Base-by-base conservation (phyloP, 2,329 filamentous ascomycete genomes). In the Chrysoporthe deuterocubensis region DNA sequence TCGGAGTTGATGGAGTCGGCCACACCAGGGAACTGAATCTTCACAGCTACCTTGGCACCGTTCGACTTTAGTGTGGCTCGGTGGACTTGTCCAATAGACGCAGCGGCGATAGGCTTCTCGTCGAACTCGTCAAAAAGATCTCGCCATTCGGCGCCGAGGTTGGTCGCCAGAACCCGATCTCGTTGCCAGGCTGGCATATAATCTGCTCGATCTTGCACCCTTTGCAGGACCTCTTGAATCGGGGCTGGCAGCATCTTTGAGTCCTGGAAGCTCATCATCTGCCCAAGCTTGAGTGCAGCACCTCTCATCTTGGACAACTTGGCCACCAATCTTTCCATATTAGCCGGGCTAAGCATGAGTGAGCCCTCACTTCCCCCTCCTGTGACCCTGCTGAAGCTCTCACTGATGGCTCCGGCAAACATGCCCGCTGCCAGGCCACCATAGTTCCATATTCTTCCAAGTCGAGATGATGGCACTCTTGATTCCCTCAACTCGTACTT, bases 251-350 rank as follows among this genome's bases (percentile, higher is more conserved):
- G 87, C 89, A 97, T 94, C 79, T 97, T 98, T 48, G 93, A 89
- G 80, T 99, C 96, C 82, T 99, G 96, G 76, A 99, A 96, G 78
- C 94, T 97, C 84, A 99, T 91, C 92, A 98, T 96, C 81, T 99
- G 96, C 0, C 96, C 96, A 37, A 99, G 81, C 81, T 99, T 99
- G 54, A 99, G 83, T n/a, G 96, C 96, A 6, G 96, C 96, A 48
- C 96, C 96, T 74, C 96, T 89, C 96, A 99, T 99, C 32, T 92
- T 91, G 3, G 95, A 98, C 2, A 99, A 85, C 78, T 96, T 97
- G 5, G 93, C 85, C 1, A 99, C 96, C 9, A 99, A 85, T 60
- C 96, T 88, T 77, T 98, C 94, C 87, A 98, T 94, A 75, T 99
- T 99, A 11, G 85, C 89, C 6, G 93, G 87, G 78, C 92, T 98